phyloP scores from a whole-genome alignment of 1,284 basidiomycete genomes.

The Ceratobasidium sp. region DNA sequence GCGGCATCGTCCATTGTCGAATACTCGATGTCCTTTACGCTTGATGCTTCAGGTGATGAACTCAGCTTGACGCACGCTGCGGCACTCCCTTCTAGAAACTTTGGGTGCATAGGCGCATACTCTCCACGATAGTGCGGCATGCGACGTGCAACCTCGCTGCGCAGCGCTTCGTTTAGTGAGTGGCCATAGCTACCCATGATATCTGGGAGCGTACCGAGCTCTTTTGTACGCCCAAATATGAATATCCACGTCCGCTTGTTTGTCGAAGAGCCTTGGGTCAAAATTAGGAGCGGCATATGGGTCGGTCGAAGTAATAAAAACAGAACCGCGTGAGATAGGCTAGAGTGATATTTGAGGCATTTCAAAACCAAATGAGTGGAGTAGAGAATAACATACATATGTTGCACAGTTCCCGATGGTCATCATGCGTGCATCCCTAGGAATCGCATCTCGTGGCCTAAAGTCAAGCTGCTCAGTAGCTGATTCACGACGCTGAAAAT shows the following conservation, averaged over 20 bases:
- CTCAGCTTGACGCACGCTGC: slow-evolving; percentile 26
- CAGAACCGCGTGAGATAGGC: slow-evolving; percentile 35
- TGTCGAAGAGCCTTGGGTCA: slow-evolving; percentile 26
- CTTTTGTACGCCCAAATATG: slow-evolving; percentile 45
- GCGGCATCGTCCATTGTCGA: slow-evolving; percentile 53
- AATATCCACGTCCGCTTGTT: slow-evolving; percentile 36
- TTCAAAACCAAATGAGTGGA: background rate
- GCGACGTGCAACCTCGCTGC: slow-evolving; percentile 58
- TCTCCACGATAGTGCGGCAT: slow-evolving; percentile 60
- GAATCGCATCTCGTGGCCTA: slow-evolving; percentile 33
- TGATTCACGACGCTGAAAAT: background rate
- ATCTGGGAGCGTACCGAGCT: slow-evolving; percentile 25
- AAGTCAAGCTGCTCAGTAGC: background rate
- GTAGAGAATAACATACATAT: slow-evolving; percentile 22
- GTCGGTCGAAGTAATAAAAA: slow-evolving; percentile 36
- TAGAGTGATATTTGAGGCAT: background rate
- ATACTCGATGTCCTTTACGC: slow-evolving; percentile 53
- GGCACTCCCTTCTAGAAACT: slow-evolving; percentile 54
- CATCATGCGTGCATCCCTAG: slow-evolving; percentile 29
- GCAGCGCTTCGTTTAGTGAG: no score
- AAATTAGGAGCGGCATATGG: slow-evolving; percentile 41
- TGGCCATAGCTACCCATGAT: no score
- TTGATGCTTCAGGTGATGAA: slow-evolving; percentile 50
- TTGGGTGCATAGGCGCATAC: slow-evolving; percentile 54
- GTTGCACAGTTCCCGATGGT: slow-evolving; percentile 30